Evolutionary conservation across 106 monocot genomes (phyloP).

Genomic region (Iris macrosiphon): DNA sequence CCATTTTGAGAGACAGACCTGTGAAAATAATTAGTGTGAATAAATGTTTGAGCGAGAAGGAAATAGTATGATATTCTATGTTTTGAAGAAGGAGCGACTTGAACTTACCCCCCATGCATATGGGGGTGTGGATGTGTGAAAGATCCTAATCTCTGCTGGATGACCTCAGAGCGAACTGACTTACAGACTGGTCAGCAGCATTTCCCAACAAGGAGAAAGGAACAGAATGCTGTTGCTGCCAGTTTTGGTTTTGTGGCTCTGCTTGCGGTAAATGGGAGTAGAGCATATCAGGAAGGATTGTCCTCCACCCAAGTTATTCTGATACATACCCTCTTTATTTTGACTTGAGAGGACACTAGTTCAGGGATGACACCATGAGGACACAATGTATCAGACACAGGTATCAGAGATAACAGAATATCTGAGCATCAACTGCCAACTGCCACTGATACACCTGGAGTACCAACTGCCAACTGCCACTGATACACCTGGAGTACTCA

Average conservation of each 20-base stretch:
- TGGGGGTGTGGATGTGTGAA: slow-evolving; percentile 28
- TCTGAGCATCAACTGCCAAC: no score
- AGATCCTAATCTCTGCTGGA: slow-evolving; percentile 42
- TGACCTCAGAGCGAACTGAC: slow-evolving; percentile 25
- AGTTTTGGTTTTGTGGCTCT: slow-evolving; percentile 33
- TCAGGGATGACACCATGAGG: no score
- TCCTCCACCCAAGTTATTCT: slow-evolving; percentile 16
- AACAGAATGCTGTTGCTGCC: slow-evolving; percentile 20
- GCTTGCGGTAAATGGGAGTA: slow-evolving; percentile 25
- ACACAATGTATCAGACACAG: no score
- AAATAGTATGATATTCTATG: no score
- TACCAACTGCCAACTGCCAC: no score
- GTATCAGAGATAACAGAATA: no score
- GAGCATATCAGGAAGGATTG: slow-evolving; percentile 22
- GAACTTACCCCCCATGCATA: slow-evolving; percentile 20
- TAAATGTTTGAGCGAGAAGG: neutral
- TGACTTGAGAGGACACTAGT: no score
- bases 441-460: no score
- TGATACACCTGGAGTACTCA: no score
- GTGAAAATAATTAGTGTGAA: no score
- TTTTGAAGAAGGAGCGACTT: no score
- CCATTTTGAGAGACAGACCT: slow-evolving; percentile 25
- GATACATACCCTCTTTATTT: no score
- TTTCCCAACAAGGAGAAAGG: slow-evolving; percentile 22
- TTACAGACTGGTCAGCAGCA: slow-evolving; percentile 27